A percentile compares a stretch with the other conserved stretches of the same genome.
phyloP scores from a whole-genome alignment of 176 grass and related monocot genomes.

The Paspalum vaginatum region DNA sequence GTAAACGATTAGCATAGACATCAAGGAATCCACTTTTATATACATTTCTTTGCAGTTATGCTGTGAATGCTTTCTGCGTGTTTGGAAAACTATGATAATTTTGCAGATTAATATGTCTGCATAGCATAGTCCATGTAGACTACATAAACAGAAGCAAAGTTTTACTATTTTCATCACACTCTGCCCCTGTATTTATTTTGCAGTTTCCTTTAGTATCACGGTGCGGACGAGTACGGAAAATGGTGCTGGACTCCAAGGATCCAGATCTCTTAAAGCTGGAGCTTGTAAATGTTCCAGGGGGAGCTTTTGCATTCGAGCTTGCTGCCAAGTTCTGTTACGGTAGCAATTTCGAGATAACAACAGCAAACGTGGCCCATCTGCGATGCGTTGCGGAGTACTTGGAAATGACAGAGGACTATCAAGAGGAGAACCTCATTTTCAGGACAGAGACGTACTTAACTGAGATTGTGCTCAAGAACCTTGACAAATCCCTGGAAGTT shows the following conservation, averaged over 20 bases:
- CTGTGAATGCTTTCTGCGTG: not conserved
- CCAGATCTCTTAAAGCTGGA: conserved; percentile 56
- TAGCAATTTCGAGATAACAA: conserved; percentile 70
- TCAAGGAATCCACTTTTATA: not conserved
- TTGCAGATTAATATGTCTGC: not conserved
- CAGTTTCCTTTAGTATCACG: conserved; percentile 73
- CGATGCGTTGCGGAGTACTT: conserved; percentile 75
- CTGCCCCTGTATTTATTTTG: conserved; percentile 2
- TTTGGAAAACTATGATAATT: not conserved
- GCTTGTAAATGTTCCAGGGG: conserved; percentile 72
- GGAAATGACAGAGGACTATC: conserved; percentile 88
- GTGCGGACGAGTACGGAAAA: conserved; percentile 63
- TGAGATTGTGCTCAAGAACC: conserved; percentile 63
- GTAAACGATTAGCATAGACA: not conserved
- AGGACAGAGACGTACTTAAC: conserved; percentile 65
- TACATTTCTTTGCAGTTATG: not conserved
- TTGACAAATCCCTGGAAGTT: conserved; percentile 64
- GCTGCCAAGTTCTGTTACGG: conserved; percentile 85
- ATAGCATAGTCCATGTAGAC: not conserved
- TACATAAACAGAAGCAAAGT: not conserved
- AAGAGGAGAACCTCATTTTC: conserved; percentile 65
- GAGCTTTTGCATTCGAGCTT: conserved; percentile 71
- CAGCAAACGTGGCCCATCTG: conserved; percentile 63
- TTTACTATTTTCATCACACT: not conserved
- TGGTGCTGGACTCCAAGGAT: conserved; percentile 43